Conservation (phyloP, 148 eudicot genomes). For the Limonium bicolor region DNA sequence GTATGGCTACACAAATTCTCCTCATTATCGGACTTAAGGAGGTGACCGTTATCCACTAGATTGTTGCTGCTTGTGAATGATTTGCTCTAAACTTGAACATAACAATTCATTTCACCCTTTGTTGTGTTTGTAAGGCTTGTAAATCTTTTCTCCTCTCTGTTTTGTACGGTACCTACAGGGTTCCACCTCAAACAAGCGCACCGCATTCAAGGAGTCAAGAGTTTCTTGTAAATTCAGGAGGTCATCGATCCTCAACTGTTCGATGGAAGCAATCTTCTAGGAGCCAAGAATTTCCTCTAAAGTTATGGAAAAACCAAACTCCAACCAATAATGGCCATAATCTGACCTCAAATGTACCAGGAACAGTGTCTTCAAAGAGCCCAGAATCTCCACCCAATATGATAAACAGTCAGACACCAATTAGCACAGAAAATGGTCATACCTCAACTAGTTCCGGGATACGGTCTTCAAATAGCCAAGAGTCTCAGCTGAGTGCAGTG, state of each 20-base stretch:
- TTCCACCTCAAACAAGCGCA: not conserved
- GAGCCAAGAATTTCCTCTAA: not conserved
- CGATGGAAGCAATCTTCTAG: not conserved
- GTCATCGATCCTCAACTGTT: not conserved
- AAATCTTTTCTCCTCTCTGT: too few relatives aligned
- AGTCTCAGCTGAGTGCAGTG: not conserved
- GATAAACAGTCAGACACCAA: not conserved
- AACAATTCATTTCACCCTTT: too few relatives aligned
- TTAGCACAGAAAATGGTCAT: not conserved
- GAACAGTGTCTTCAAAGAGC: constrained; percentile 2
- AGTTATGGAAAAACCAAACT: not conserved
- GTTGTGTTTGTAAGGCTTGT: too few relatives aligned
- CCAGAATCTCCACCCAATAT: not conserved
- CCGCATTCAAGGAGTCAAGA: not conserved
- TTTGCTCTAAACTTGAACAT: too few relatives aligned
- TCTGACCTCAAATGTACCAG: not conserved
- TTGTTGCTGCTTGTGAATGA: too few relatives aligned
- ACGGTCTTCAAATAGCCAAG: not conserved
- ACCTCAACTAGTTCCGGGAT: not conserved
- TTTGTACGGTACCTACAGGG: not conserved
- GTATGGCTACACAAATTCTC: too few relatives aligned
- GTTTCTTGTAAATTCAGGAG: not conserved
- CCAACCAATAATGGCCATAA: not conserved
- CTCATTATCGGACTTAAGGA: too few relatives aligned
- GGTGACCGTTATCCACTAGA: too few relatives aligned